A percentile compares a stretch with the other conserved stretches of the same genome.
Conservation (phyloP, 108 stramenopile genomes). For the Skeletonema costatum region DNA sequence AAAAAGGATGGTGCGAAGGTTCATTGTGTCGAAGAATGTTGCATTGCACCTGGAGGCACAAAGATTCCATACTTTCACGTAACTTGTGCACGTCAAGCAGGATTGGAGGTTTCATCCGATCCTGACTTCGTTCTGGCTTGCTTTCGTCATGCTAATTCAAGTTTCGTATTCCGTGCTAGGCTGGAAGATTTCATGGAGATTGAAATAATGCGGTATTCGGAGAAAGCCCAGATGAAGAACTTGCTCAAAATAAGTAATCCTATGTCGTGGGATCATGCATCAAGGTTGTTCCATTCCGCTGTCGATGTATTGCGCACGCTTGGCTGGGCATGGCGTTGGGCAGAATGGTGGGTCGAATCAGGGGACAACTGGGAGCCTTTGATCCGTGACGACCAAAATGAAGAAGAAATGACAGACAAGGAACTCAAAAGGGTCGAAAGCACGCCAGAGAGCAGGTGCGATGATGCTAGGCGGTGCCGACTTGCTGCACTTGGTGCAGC, state of each 20-base stretch:
- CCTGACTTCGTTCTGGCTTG: slow-evolving; percentile 47
- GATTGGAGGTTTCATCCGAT: slow-evolving; percentile 62
- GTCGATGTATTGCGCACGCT: slow-evolving; percentile 65
- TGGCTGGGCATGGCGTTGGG: slow-evolving; percentile 93
- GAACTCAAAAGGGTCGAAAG: slow-evolving; percentile 77
- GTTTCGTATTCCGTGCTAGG: slow-evolving; percentile 72
- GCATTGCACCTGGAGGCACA: slow-evolving; percentile 39
- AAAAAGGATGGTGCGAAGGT: slow-evolving; percentile 63
- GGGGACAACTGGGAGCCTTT: slow-evolving; percentile 85
- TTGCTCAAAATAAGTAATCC: slow-evolving; percentile 7
- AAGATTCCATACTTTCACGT: slow-evolving; percentile 58
- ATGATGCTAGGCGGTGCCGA: slow-evolving; percentile 77
- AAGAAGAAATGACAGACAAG: slow-evolving; percentile 76
- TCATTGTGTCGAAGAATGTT: slow-evolving; percentile 50
- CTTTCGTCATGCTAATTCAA: slow-evolving; percentile 64
- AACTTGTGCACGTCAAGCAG: slow-evolving; percentile 85
- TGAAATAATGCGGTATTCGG: slow-evolving; percentile 41
- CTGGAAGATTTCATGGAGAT: slow-evolving; percentile 82
- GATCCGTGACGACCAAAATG: slow-evolving; percentile 66
- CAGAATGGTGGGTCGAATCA: slow-evolving; percentile 85
- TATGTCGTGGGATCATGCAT: slow-evolving; percentile 70
- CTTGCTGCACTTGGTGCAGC: slow-evolving; percentile 88
- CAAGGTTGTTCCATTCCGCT: slow-evolving; percentile 61
- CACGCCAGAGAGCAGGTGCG: slow-evolving; percentile 62
- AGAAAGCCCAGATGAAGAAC: slow-evolving; percentile 14